Evolutionary conservation across 768 basidiomycete genomes (phyloP), one percentile per base, ranked within the genome.

Genomic region (Mycena sanguinolenta): DNA sequence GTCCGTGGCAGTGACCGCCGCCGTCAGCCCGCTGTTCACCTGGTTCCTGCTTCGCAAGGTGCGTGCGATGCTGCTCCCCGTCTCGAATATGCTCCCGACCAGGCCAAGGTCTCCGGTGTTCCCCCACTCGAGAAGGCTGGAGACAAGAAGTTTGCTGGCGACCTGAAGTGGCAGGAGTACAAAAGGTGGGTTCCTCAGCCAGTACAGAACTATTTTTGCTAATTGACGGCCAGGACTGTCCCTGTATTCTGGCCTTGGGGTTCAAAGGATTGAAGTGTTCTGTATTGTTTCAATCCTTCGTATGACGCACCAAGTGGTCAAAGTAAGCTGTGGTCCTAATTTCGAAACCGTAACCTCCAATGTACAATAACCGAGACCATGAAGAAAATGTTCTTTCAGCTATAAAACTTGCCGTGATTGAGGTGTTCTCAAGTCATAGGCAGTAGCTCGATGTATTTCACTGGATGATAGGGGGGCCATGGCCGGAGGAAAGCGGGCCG

Each of bases 71-170:
- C n/a, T 32, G 34, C 76, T 52, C 21, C 54, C 34, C n/a, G 4
- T 46, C 23, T 52, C n/a, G 27, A 54, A n/a, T 54, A 25, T 58
- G 39, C 10, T 53, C 21, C 36, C 27, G 8, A 54, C 54, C 38
- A 32, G 53, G 58, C 32, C 63, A 73, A 91, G 86, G 83, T 86
- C 6, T 91, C 91, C 9, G 92, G 92, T 21, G 88, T 94, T n/a
- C 93, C 92, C 2, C 87, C 88, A 2, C 85, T 94, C 21, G 93
- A 94, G 81, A 79, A 78, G 55, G 77, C 84, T 5, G 88, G 84
- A 4, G 83, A 92, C 73, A 86, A 87, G 79, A 88, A 86, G 75
- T 90, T 84, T 69, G 86, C 84, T 0, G 76, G 82, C 21, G 87
- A 92, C 74, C 82, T 82, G 0, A 84, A 85, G 63, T 92, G 88